Base-by-base conservation (phyloP, 1,284 basidiomycete genomes). In the Ustilago lituana region DNA sequence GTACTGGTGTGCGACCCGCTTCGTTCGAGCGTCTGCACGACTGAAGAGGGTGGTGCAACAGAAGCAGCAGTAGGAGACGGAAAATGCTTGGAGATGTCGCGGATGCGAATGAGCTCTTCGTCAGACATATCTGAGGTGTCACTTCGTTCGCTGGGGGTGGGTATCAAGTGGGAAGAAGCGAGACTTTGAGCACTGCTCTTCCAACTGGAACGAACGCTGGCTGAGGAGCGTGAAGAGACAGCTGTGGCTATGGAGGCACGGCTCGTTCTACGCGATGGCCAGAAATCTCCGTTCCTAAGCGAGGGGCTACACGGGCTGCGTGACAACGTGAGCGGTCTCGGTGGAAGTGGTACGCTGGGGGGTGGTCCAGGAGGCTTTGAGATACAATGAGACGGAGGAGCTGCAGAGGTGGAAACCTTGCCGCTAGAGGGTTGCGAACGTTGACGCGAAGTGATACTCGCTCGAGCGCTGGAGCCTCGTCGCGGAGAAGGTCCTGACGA, bases 301-400 rank as follows among this genome's bases (percentile, higher is more conserved):
- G 27, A 48, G 0, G 49, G 50, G 19, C 37, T 54, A 20, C 23
- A 23, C n/a, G 48, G 50, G 14, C 46, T 33, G 17, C 19, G 26
- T 2, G 50, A 29, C 19, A 52, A 46, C 5, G 56, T 41, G 2
- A 38, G 22, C 1, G 66, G 67, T 33, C 24, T 52, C 8, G 67
- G 67, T 1, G 67, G 67, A 3, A 70, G 52, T 1, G 67, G 67
- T 15, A 64, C 29, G 27, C 37, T 49, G 1, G 67, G 67, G 6
- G 67, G 67, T 31, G 67, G 67, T 10, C 61, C 47, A 6, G 46
- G 31, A 5, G 67, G 53, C 23, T 41, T 60, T 40, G 52, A 46
- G 1, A 31, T 26, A 12, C 36, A 11, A 4, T 22, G 22, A 20
- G 22, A 39, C 27, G 41, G 20, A 12, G 46, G 3, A 6, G 26